Evolutionary conservation across 2,329 filamentous ascomycete species (phyloP).

Genomic region (Trichoderma sp.): DNA sequence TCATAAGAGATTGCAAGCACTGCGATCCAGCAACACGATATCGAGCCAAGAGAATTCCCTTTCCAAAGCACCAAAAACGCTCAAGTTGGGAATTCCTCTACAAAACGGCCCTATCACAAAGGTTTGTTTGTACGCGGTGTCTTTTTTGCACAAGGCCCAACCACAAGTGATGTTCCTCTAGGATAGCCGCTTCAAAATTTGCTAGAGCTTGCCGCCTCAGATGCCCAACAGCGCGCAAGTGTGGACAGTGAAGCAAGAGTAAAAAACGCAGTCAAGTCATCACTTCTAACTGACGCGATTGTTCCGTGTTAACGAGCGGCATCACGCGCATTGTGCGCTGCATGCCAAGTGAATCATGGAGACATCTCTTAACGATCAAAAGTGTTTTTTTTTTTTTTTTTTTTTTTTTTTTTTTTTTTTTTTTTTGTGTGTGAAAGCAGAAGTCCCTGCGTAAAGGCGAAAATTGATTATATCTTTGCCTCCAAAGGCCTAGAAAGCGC

Average conservation of each 20-base stretch:
- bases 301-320: constrained; percentile 38
- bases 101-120: not conserved
- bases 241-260: constrained; percentile 70
- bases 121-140: not conserved
- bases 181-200: constrained; percentile 56
- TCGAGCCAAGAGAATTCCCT: not conserved
- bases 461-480: constrained; percentile 25
- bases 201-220: constrained; percentile 67
- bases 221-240: constrained; percentile 60
- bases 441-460: not conserved
- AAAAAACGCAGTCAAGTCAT: constrained; percentile 39
- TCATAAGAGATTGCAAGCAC: not conserved
- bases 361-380: constrained; percentile 34
- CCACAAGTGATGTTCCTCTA: not conserved
- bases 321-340: constrained; percentile 31
- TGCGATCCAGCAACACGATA: not conserved
- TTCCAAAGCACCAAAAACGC: not conserved
- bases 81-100: not conserved
- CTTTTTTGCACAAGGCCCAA: not conserved
- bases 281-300: constrained; percentile 29
- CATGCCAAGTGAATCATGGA: constrained; percentile 41
- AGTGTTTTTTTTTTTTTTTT: not conserved
- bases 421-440: not conserved
- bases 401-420: not conserved
- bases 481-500: constrained; percentile 32